phyloP scores from a whole-genome alignment of 2,329 filamentous ascomycete species.

The Ceratocystis smalleyi region DNA sequence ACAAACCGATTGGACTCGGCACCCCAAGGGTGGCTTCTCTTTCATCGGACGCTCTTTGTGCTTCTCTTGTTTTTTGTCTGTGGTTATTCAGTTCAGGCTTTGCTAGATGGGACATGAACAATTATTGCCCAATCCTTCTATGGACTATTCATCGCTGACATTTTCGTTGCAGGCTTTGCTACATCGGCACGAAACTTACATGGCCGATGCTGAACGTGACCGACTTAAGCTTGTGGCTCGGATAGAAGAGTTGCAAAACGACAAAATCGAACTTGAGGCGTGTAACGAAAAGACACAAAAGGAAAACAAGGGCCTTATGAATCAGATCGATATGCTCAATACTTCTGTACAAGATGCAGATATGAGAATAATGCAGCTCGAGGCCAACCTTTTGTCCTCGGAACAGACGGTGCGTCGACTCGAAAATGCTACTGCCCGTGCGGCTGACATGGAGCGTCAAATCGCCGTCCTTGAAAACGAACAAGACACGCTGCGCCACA shows the following conservation, averaged over 20 bases:
- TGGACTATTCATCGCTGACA: slow-evolving; percentile 44
- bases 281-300: slow-evolving; percentile 64
- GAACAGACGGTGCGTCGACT: slow-evolving; percentile 63
- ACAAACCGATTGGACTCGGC: no score
- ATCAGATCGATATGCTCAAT: slow-evolving; percentile 76
- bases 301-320: slow-evolving; percentile 66
- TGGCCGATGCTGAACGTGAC: slow-evolving; percentile 80
- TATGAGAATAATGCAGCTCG: slow-evolving; percentile 58
- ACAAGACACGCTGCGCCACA: slow-evolving; percentile 55
- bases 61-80: neutral
- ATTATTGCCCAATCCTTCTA: neutral
- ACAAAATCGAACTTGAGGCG: slow-evolving; percentile 58
- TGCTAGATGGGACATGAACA: neutral
- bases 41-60: neutral
- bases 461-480: slow-evolving; percentile 66
- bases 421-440: slow-evolving; percentile 56
- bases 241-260: slow-evolving; percentile 60
- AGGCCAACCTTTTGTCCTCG: slow-evolving; percentile 59
- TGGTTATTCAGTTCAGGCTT: neutral
- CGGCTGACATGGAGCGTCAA: slow-evolving; percentile 66
- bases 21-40: no score
- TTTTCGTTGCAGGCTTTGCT: slow-evolving; percentile 71
- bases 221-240: slow-evolving; percentile 54
- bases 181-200: slow-evolving; percentile 82
- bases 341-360: slow-evolving; percentile 66